phyloP scores from a whole-genome alignment of 2,329 filamentous ascomycete species.

The Penicillium decumbens region DNA sequence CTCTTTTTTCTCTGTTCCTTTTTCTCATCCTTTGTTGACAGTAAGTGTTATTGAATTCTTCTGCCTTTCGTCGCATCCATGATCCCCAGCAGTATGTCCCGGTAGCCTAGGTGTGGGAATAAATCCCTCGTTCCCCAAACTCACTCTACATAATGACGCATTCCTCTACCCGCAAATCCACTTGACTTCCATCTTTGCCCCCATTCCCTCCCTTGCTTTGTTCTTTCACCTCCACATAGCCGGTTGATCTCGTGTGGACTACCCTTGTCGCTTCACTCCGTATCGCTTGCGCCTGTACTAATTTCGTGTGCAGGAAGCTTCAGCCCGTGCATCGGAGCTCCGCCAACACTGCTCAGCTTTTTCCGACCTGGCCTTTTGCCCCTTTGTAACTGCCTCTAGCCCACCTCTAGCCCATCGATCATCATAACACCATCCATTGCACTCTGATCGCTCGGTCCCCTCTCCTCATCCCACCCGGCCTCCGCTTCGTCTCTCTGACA shows the following conservation, averaged over 20 bases:
- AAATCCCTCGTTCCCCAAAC: constrained; percentile 12
- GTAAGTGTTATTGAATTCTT: neutral
- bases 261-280: constrained; percentile 6
- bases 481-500: neutral
- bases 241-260: constrained; percentile 15
- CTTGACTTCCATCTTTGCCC: constrained; percentile 18
- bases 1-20: constrained; percentile 8
- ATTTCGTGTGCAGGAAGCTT: constrained; percentile 17
- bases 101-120: constrained; percentile 1
- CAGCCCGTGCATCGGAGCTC: constrained; percentile 13
- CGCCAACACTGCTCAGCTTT: constrained; percentile 1
- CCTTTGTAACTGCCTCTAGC: neutral
- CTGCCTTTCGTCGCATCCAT: neutral
- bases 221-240: constrained; percentile 25
- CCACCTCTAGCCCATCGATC: neutral
- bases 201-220: constrained; percentile 22
- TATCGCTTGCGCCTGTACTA: constrained; percentile 13
- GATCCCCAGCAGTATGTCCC: neutral
- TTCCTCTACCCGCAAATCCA: constrained; percentile 26
- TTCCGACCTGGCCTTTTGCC: neutral
- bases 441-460: neutral
- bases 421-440: neutral
- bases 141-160: constrained; percentile 36
- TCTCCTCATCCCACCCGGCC: neutral
- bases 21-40: constrained; percentile 3